phyloP scores from a whole-genome alignment of 805 yeast genomes.

The Metschnikowia arizonensis region DNA sequence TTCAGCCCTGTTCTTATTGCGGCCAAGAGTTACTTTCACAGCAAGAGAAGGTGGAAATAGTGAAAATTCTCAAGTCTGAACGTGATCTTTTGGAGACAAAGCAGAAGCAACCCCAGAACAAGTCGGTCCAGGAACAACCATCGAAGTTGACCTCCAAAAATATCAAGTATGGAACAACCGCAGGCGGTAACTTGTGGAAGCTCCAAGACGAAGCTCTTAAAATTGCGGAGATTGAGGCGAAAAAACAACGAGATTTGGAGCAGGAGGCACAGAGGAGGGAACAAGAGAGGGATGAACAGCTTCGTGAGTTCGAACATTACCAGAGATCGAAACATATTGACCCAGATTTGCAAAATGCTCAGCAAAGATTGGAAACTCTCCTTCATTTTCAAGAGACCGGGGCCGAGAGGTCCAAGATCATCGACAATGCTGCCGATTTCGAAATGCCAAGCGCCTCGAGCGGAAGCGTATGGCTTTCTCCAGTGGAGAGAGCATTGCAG shows the following conservation, averaged over 20 bases:
- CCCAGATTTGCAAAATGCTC: constrained; percentile 63
- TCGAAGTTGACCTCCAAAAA: constrained; percentile 32
- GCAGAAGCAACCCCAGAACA: constrained; percentile 19
- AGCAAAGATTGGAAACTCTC: constrained; percentile 66
- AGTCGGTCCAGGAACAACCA: constrained; percentile 20
- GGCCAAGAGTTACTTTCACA: constrained; percentile 59
- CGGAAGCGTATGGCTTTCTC: constrained; percentile 76
- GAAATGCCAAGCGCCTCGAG: constrained; percentile 52
- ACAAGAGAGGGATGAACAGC: constrained; percentile 38
- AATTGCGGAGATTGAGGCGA: constrained; percentile 46
- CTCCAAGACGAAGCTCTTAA: constrained; percentile 66
- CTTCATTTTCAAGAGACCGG: constrained; percentile 80
- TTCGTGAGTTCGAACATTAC: constrained; percentile 42
- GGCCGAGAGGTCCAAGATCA: constrained; percentile 85
- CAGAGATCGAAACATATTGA: constrained; percentile 41
- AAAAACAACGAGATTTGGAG: constrained; percentile 21
- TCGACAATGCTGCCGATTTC: constrained; percentile 89
- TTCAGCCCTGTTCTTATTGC: constrained; percentile 86
- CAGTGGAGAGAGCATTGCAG: constrained; percentile 80
- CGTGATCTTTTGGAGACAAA: constrained; percentile 31
- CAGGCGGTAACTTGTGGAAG: constrained; percentile 61
- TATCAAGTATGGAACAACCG: constrained; percentile 50
- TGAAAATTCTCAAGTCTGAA: constrained; percentile 50
- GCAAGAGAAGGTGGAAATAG: constrained; percentile 59
- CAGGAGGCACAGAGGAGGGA: constrained; percentile 22